Evolutionary conservation across 176 grass and related monocot genomes (phyloP).

Genomic region (Panicum miliaceum): DNA sequence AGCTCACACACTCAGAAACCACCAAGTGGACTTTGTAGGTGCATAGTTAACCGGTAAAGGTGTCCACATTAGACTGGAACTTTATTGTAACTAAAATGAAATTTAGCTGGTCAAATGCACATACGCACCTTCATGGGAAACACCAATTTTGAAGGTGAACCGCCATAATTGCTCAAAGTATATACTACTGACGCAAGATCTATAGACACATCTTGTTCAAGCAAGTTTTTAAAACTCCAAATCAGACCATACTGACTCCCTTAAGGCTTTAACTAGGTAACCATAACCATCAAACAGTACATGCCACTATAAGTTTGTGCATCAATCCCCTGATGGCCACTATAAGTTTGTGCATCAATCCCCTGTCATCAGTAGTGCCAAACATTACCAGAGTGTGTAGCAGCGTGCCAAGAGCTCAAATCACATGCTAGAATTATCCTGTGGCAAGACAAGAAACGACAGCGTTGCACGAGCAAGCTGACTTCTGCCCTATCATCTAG

Average conservation of each 20-base stretch:
- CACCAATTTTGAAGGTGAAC: constrained; percentile 1
- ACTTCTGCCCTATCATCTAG: background rate
- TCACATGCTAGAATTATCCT: background rate
- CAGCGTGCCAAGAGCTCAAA: background rate
- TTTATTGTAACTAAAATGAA: background rate
- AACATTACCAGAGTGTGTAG: background rate
- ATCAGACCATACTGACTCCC: background rate
- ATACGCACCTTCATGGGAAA: background rate
- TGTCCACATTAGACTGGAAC: background rate
- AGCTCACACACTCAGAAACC: background rate
- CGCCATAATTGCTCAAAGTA: constrained; percentile 1
- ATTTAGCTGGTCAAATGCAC: background rate
- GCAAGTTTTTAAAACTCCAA: background rate
- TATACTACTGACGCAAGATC: constrained; percentile 11
- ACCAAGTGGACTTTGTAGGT: background rate
- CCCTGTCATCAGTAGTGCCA: background rate
- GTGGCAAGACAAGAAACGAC: background rate
- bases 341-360: background rate
- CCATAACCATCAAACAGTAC: background rate
- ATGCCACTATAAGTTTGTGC: background rate
- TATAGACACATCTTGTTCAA: background rate
- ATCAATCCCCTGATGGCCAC: background rate
- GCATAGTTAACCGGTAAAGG: background rate
- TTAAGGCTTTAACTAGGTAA: background rate
- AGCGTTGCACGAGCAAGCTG: background rate